Evolutionary conservation across 306 rosid genomes (phyloP), one percentile per base, ranked within the genome.

Genomic region (Quercus bicolor): DNA sequence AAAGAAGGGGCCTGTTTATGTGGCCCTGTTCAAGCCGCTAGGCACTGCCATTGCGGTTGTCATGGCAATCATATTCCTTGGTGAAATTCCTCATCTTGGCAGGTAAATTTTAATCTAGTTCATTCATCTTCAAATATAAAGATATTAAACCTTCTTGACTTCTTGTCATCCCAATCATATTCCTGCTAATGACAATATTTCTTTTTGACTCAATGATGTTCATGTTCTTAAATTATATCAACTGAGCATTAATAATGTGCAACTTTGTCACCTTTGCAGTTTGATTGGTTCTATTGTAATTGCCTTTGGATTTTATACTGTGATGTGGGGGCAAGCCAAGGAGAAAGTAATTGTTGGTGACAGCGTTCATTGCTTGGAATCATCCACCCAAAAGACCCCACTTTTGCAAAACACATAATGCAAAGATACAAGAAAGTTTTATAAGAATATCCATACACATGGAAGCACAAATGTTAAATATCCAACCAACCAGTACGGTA

Each of bases 21-120:
- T 85, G 12, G 83, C 73, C 68, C 83, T 86, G 84, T 86, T 86
- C 75, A 86, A 82, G 72, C 89, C 86, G 1, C 72, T 86, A 1
- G 84, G 84, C 18, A 82, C 83, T 21, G 86, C 80, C 16, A 56
- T 86, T 16, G 84, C 89, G 0, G 80, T 70, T 19, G 14, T 54
- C 31, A 23, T 82, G 82, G 79, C n/a, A 5, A 75, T 86, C 43
- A 70, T 68, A 20, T 82, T 86, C 56, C 86, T 86, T 4, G 82
- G 80, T 2, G 84, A 86, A 8, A 12, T 72, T 43, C 82, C 80
- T 60, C 60, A 76, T 64, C 71, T 80, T 13, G 89, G 89, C 70
- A 79, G 89, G 89, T 79, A 73, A 20, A 55, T 19, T 11, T 13
- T 48, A 48, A 48, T 48, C 16, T 48, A 3, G 53, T 48, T 48